Conservation (phyloP, 2,329 filamentous ascomycete species). For the Hypoxylon rubiginosum region DNA sequence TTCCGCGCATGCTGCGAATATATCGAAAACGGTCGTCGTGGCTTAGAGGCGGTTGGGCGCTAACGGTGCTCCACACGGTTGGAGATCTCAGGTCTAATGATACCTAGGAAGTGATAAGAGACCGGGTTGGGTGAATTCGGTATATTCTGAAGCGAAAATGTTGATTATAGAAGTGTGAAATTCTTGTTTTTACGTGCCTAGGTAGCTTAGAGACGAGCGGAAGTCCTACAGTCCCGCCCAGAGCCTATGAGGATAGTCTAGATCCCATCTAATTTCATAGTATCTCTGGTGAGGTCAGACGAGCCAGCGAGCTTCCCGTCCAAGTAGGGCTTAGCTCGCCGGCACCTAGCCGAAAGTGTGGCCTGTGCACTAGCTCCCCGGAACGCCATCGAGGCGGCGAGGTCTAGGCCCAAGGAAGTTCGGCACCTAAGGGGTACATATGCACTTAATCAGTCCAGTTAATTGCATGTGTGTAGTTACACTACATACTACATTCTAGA, state of each 20-base stretch:
- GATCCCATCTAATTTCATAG: not conserved
- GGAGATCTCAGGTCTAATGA: not conserved
- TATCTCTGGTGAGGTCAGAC: constrained; percentile 4
- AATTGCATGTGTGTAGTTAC: constrained; percentile 3
- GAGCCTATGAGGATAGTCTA: no score
- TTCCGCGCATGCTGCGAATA: constrained; percentile 12
- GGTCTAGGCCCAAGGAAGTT: constrained; percentile 17
- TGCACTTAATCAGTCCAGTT: constrained; percentile 12
- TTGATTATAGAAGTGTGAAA: not conserved
- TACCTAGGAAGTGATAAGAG: not conserved
- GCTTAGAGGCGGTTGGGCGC: constrained; percentile 5
- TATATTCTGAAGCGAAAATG: constrained; percentile 1
- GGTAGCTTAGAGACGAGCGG: not conserved
- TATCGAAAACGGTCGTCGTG: constrained; percentile 1
- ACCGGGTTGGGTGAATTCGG: not conserved
- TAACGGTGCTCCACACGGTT: constrained; percentile 8
- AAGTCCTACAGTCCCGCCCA: no score
- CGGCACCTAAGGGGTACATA: not conserved
- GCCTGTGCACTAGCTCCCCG: constrained; percentile 21
- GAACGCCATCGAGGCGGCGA: constrained; percentile 10
- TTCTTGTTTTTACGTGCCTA: not conserved
- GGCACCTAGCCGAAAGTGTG: constrained; percentile 34
- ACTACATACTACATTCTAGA: not conserved
- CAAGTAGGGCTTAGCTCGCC: constrained; percentile 29
- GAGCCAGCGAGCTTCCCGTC: constrained; percentile 29